phyloP scores from a whole-genome alignment of 805 yeast genomes.

The Candida krabiensis region DNA sequence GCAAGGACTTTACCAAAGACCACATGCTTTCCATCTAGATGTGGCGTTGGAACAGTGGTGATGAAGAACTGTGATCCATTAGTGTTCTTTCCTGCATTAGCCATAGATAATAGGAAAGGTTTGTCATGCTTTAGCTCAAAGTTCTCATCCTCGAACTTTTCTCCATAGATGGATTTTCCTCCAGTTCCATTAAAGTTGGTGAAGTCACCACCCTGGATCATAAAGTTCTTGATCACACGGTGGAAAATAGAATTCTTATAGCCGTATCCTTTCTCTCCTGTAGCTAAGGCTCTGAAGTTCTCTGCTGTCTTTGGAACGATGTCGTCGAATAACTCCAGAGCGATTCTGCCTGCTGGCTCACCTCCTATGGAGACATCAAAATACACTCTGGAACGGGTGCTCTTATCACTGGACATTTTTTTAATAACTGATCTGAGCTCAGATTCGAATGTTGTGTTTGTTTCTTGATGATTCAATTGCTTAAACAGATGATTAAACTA shows the following conservation, averaged over 20 bases:
- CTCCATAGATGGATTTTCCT: conserved; percentile 82
- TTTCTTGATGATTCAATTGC: no score
- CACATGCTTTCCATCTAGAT: conserved; percentile 92
- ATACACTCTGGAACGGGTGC: conserved; percentile 53
- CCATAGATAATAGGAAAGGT: conserved; percentile 93
- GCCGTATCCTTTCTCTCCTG: conserved; percentile 80
- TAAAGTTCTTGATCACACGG: conserved; percentile 83
- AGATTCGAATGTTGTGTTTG: no score
- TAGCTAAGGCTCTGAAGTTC: conserved; percentile 83
- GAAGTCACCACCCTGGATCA: conserved; percentile 96
- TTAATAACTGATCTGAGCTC: no score
- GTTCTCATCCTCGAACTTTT: conserved; percentile 87
- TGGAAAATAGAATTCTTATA: conserved; percentile 92
- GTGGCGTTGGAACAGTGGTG: conserved; percentile 92
- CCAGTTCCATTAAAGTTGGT: conserved; percentile 73
- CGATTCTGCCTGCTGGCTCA: conserved; percentile 68
- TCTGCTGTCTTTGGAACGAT: conserved; percentile 86
- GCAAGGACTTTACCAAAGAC: conserved; percentile 88
- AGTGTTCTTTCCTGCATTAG: conserved; percentile 93
- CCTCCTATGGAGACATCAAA: conserved; percentile 81
- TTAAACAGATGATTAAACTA: no score
- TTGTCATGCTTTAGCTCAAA: conserved; percentile 72
- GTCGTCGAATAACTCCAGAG: conserved; percentile 60
- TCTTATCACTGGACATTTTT: conserved; percentile 8
- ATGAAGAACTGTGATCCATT: conserved; percentile 96